phyloP scores from a whole-genome alignment of 2,329 filamentous ascomycete genomes.

The Diatrype stigma region DNA sequence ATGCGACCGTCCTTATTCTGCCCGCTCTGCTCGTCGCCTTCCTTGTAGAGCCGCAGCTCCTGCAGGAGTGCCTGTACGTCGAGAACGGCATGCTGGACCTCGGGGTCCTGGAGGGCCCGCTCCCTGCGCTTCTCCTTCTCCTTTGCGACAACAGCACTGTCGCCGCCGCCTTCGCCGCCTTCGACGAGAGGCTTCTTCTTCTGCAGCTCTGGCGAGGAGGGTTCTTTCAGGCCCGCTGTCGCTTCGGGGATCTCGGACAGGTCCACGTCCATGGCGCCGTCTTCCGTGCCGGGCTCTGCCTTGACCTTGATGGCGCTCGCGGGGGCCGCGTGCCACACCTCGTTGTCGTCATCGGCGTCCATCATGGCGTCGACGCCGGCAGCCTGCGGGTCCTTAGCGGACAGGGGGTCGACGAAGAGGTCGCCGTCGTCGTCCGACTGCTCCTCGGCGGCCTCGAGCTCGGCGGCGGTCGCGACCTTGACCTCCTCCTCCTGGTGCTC shows the following conservation, averaged over 20 bases:
- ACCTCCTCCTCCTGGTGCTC: slow-evolving; percentile 52
- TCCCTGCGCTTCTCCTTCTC: slow-evolving; percentile 26
- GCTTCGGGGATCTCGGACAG: slow-evolving; percentile 38
- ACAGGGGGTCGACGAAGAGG: slow-evolving; percentile 38
- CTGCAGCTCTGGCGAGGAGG: slow-evolving; percentile 28
- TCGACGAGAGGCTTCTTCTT: slow-evolving; percentile 21
- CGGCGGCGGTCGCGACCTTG: slow-evolving; percentile 52
- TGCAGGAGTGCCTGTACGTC: slow-evolving; percentile 29
- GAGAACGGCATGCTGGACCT: slow-evolving; percentile 18
- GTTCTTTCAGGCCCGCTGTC: slow-evolving; percentile 18
- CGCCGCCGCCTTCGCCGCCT: background rate
- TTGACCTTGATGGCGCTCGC: slow-evolving; percentile 36
- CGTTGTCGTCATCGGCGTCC: slow-evolving; percentile 33
- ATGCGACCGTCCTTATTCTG: slow-evolving; percentile 47
- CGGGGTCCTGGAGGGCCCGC: slow-evolving; percentile 26
- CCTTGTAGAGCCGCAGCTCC: slow-evolving; percentile 26
- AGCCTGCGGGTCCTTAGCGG: slow-evolving; percentile 23
- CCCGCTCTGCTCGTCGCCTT: slow-evolving; percentile 15
- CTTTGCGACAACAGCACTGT: slow-evolving; percentile 17
- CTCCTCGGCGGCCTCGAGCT: slow-evolving; percentile 52
- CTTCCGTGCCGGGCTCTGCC: slow-evolving; percentile 36
- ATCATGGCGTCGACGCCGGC: slow-evolving; percentile 17
- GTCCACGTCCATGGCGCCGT: slow-evolving; percentile 35
- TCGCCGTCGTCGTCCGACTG: slow-evolving; percentile 40
- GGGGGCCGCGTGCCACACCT: slow-evolving; percentile 40